Evolutionary conservation across 1,139 yeast species (phyloP).

Genomic region (Magnusiomyces clavatus): DNA sequence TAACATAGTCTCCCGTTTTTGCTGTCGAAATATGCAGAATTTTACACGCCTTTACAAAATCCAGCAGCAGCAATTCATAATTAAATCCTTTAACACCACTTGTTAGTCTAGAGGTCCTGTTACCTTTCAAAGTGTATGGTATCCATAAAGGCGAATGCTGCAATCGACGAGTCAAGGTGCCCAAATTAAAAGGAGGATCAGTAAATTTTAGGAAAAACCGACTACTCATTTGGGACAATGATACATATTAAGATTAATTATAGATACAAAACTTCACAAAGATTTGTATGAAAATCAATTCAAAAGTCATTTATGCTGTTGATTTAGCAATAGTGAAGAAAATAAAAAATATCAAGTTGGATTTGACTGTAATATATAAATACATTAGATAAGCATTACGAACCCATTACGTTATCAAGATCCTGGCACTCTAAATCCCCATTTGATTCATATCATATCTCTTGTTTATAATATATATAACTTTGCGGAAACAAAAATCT

Average conservation of each 20-base stretch:
- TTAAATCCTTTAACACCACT: neutral
- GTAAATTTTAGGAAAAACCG: constrained; percentile 10
- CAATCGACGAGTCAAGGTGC: constrained; percentile 8
- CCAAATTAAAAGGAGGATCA: constrained; percentile 13
- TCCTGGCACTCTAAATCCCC: neutral
- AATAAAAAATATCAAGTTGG: too few relatives aligned
- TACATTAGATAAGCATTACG: too few relatives aligned
- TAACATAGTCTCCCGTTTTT: too few relatives aligned
- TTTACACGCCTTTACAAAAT: constrained; percentile 11
- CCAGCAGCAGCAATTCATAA: constrained; percentile 5
- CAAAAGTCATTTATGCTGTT: too few relatives aligned
- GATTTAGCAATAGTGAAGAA: too few relatives aligned
- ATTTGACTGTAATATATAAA: too few relatives aligned
- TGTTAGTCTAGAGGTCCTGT: neutral
- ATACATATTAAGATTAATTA: too few relatives aligned
- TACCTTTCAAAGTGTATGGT: neutral
- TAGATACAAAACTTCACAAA: too few relatives aligned
- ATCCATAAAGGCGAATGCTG: constrained; percentile 5
- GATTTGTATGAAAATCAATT: too few relatives aligned
- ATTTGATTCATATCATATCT: neutral
- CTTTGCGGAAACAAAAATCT: neutral
- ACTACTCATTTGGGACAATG: neutral
- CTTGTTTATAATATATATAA: too few relatives aligned
- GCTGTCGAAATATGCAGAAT: too few relatives aligned
- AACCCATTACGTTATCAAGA: too few relatives aligned